These are phyloP conservation scores for Aethionema arabicum DNA, from an alignment of 345 rosid species.

Conservation along the genomic window DNA sequence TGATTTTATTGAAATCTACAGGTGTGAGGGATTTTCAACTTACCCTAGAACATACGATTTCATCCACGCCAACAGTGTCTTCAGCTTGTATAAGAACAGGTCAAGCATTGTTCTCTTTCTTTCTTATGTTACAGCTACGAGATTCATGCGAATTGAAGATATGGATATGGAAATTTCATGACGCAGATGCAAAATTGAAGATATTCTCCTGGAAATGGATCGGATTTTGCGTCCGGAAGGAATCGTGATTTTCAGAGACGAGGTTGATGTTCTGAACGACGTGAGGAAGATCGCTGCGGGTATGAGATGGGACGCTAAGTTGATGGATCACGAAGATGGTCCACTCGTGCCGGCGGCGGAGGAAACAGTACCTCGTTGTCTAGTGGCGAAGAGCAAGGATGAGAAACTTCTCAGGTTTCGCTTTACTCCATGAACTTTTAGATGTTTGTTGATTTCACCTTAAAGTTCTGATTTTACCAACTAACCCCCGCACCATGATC, in stretches of 20 bases:
- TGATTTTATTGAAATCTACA: conserved; percentile 41
- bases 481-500: neutral
- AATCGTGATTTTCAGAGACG: conserved; percentile 57
- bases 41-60: conserved; percentile 77
- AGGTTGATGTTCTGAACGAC: conserved; percentile 45
- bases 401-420: too few species aligned
- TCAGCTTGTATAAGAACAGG: conserved; percentile 63
- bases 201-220: conserved; percentile 69
- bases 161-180: neutral
- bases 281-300: conserved; percentile 44
- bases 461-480: neutral
- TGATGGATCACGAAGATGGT: conserved; percentile 73
- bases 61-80: conserved; percentile 57
- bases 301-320: conserved; percentile 64
- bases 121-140: neutral
- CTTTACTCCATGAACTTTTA: too few species aligned
- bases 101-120: conserved; percentile 28
- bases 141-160: neutral
- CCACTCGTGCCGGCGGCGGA: conserved; percentile 49
- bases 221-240: conserved; percentile 75
- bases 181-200: conserved; percentile 54
- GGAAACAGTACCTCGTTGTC: neutral
- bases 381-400: too few species aligned
- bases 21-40: conserved; percentile 82
- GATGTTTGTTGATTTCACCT: neutral